phyloP scores from a whole-genome alignment of 352 stramenopile genomes.

The Globisporangium splendens region DNA sequence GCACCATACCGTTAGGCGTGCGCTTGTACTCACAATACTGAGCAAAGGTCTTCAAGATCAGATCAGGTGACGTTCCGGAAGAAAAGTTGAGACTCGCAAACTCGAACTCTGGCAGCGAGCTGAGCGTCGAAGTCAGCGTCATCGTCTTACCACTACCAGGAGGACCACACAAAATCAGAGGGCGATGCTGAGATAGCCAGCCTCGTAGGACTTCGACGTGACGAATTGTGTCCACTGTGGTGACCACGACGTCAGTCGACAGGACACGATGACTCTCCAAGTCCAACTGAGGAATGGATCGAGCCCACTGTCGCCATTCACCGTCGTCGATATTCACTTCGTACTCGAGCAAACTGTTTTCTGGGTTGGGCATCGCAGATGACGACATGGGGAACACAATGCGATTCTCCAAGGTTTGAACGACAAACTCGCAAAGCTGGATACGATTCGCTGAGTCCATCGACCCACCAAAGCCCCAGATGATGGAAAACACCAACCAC shows the following conservation, averaged over 20 bases:
- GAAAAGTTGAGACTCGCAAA: slow-evolving; percentile 99
- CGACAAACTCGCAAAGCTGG: slow-evolving; percentile 87
- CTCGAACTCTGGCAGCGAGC: slow-evolving; percentile 97
- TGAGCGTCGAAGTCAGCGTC: slow-evolving; percentile 97
- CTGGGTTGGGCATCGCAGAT: slow-evolving; percentile 31
- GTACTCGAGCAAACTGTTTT: slow-evolving; percentile 93
- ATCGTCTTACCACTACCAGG: slow-evolving; percentile 99
- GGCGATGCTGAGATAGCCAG: slow-evolving; percentile 96
- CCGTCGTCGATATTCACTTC: slow-evolving; percentile 96
- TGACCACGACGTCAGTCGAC: slow-evolving; percentile 98
- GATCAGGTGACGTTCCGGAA: slow-evolving; percentile 96
- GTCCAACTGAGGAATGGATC: slow-evolving; percentile 96
- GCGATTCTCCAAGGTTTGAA: slow-evolving; percentile 87
- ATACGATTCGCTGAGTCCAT: slow-evolving; percentile 92
- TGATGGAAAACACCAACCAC: slow-evolving; percentile 97
- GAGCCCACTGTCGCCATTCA: slow-evolving; percentile 95
- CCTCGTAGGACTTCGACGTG: slow-evolving; percentile 97
- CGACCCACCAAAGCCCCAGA: slow-evolving; percentile 99
- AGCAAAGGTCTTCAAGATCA: slow-evolving; percentile 98
- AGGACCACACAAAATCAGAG: slow-evolving; percentile 97
- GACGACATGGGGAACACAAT: slow-evolving; percentile 82
- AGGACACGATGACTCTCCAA: slow-evolving; percentile 97
- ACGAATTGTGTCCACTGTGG: slow-evolving; percentile 98
- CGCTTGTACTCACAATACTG: slow-evolving; percentile 99
- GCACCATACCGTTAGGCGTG: slow-evolving; percentile 94